Percentiles rank a stretch among this genome's conserved stretches.
phyloP scores from a whole-genome alignment of 768 basidiomycete species.

The Phaeotremella fagi region DNA sequence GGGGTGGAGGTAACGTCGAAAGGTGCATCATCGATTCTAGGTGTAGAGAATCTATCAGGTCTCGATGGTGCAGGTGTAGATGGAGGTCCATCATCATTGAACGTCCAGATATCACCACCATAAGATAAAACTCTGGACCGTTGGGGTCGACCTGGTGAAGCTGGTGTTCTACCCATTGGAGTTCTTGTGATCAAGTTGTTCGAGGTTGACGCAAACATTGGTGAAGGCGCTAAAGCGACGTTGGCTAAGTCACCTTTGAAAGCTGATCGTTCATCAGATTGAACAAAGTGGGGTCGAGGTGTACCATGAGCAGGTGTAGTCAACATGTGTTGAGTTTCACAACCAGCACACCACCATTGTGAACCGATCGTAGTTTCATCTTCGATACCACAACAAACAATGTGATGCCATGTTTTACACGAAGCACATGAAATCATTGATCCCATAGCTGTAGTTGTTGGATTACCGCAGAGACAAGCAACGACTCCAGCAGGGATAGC shows the following conservation, averaged over 20 bases:
- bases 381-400: slow-evolving; percentile 31
- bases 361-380: slow-evolving; percentile 21
- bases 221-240: slow-evolving; percentile 41
- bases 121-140: slow-evolving; percentile 40
- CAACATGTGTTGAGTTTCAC: slow-evolving; percentile 14
- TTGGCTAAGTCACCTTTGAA: slow-evolving; percentile 30
- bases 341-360: slow-evolving; percentile 36
- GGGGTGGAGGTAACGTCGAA: slow-evolving; percentile 44
- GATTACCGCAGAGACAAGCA: slow-evolving; percentile 27
- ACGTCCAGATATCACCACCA: slow-evolving; percentile 28
- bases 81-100: slow-evolving; percentile 29
- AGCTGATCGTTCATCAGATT: slow-evolving; percentile 33
- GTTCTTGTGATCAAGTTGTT: slow-evolving; percentile 13
- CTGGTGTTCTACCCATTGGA: slow-evolving; percentile 12
- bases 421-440: slow-evolving; percentile 31
- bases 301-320: slow-evolving; percentile 21
- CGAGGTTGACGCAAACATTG: slow-evolving; percentile 19
- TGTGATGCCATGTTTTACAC: slow-evolving; percentile 41
- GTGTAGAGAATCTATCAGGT: slow-evolving; percentile 31
- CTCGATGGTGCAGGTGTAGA: slow-evolving; percentile 33
- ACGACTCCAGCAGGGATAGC: slow-evolving; percentile 21
- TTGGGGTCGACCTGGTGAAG: slow-evolving; percentile 20
- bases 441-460: slow-evolving; percentile 18
- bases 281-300: slow-evolving; percentile 18
- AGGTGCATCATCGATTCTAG: slow-evolving; percentile 34